Base-by-base conservation (phyloP, 495 filamentous ascomycete genomes). In the Aspergillus bridgeri region DNA sequence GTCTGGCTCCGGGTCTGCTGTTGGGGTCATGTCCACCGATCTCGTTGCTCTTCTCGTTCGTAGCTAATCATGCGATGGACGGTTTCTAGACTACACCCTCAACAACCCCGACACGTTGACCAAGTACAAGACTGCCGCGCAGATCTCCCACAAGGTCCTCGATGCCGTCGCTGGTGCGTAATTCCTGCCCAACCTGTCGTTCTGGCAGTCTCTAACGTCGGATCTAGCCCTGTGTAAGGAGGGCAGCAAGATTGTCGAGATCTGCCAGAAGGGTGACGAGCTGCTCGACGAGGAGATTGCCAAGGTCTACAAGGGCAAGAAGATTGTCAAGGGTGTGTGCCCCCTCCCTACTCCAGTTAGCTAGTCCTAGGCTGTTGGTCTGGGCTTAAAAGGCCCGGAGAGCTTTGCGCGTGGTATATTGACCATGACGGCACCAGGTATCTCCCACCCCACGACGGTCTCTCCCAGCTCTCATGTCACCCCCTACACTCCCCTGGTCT, bases 301-400 rank as follows among this genome's bases (percentile, higher is more conserved):
- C 61, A 98, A 98, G 79, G 93, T 98, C 63, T 98, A 94, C 82
- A 93, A 96, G 74, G 92, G 91, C 75, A 98, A 97, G 81, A 97
- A 96, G 79, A 89, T 97, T 61, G 61, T 75, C 63, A 98, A 98
- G 81, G 93, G 90, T 92, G 65, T 44, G 68, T 71, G 15, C n/a
- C 47, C 27, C 47, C 49, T n/a, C 25, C 17, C 6, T 38, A 11
- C n/a, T 6, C 49, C 42, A 9, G n/a, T n/a, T n/a, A n/a, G n/a
- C n/a, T n/a, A n/a, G n/a, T n/a, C n/a, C n/a, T n/a, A n/a, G n/a
- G n/a, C n/a, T n/a, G n/a, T n/a, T n/a, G n/a, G n/a, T n/a, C n/a
- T n/a, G n/a, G n/a, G n/a, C n/a, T n/a, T n/a, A n/a, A n/a, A n/a
- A n/a, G n/a, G n/a, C n/a, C n/a, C n/a, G n/a, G 45, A 13, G 43